Evolutionary conservation across 352 stramenopile species (phyloP).

Genomic region (Globisporangium irregulare): DNA sequence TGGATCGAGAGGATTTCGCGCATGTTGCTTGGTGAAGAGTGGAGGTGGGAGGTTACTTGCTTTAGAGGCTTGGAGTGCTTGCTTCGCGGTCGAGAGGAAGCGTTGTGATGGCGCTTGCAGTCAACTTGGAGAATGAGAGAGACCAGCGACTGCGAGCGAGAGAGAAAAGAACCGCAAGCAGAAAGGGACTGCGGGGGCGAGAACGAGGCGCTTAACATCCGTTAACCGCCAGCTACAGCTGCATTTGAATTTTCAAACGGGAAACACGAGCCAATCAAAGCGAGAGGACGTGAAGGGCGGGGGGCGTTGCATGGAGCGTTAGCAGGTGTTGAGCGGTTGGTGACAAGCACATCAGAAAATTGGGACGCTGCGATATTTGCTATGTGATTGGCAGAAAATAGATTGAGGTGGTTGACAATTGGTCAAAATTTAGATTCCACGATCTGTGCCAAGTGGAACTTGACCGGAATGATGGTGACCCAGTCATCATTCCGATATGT

Average conservation of each 20-base stretch:
- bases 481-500: conserved; percentile 5
- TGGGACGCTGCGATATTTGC: conserved; percentile 8
- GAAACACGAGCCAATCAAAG: neutral
- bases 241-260: conserved; percentile 15
- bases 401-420: neutral
- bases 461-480: neutral
- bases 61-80: neutral
- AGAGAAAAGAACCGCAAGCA: conserved; percentile 1
- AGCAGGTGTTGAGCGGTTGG: conserved; percentile 2
- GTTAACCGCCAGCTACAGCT: neutral
- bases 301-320: neutral
- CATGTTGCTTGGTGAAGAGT: conserved; percentile 19
- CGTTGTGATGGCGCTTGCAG: conserved; percentile 17
- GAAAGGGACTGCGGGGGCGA: neutral
- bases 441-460: neutral
- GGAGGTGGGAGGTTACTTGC: neutral
- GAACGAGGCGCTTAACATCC: neutral
- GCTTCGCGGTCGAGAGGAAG: conserved; percentile 13
- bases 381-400: conserved; percentile 14
- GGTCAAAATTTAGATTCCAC: neutral
- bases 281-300: conserved; percentile 2
- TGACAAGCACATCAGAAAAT: conserved; percentile 3
- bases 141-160: neutral
- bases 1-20: conserved; percentile 84
- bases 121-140: conserved; percentile 18